A percentile compares a stretch with the other conserved stretches of the same genome.
Conservation (phyloP, 176 grass and related monocot genomes). For the Zoysia japonica region DNA sequence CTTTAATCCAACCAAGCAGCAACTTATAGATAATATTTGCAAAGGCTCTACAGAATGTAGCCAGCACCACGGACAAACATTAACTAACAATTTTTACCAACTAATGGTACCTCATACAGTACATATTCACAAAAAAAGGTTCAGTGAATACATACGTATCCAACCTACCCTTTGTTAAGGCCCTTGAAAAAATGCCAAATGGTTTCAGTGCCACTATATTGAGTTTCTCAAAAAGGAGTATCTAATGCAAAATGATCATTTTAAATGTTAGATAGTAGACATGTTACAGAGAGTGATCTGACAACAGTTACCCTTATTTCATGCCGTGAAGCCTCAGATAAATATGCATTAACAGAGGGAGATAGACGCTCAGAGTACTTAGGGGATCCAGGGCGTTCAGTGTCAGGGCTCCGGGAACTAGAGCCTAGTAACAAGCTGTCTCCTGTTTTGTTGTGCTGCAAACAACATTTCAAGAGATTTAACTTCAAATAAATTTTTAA, state of each 20-base stretch:
- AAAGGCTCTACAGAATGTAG: not conserved
- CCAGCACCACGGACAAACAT: not conserved
- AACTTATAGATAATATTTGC: not conserved
- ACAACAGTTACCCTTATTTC: constrained; percentile 81
- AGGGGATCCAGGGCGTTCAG: constrained; percentile 72
- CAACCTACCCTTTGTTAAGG: not conserved
- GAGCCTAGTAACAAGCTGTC: constrained; percentile 85
- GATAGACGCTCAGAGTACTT: constrained; percentile 98
- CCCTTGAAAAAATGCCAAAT: constrained; percentile 28
- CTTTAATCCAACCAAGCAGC: not conserved
- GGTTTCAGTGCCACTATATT: not conserved
- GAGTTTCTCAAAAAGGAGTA: not conserved
- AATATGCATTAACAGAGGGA: constrained; percentile 84
- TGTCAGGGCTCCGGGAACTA: constrained; percentile 91
- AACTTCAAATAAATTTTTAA: constrained; percentile 29
- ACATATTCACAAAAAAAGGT: not conserved
- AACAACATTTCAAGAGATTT: constrained; percentile 36
- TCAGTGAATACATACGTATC: not conserved
- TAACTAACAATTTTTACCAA: constrained; percentile 26
- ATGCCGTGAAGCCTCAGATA: constrained; percentile 96
- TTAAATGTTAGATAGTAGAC: not conserved
- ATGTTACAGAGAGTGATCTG: constrained; percentile 16
- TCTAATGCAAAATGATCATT: not conserved
- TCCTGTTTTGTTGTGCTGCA: constrained; percentile 86
- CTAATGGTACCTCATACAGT: not conserved